These are phyloP conservation scores for Fusarium sp. DNA, from an alignment of 2,329 filamentous ascomycete species.

Conservation along the genomic window DNA sequence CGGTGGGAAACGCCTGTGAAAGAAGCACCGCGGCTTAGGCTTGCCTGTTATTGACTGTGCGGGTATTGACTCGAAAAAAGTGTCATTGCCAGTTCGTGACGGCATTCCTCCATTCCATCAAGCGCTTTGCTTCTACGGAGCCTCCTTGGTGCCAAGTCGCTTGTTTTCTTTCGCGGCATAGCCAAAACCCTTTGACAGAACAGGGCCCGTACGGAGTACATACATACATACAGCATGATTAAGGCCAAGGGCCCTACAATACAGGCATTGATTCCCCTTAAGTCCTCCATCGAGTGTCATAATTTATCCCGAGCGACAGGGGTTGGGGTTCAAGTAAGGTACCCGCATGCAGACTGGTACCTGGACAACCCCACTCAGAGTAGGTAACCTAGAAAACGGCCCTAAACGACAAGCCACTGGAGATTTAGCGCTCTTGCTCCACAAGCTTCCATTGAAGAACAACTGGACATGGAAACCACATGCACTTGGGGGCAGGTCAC, in stretches of 20 bases:
- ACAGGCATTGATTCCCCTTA: constrained; percentile 16
- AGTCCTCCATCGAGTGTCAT: constrained; percentile 11
- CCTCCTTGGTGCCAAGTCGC: constrained; percentile 7
- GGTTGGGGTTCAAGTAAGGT: constrained; percentile 25
- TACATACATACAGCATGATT: background rate
- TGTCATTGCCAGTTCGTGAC: background rate
- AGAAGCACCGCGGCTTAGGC: background rate
- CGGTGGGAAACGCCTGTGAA: constrained; percentile 6
- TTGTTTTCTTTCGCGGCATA: constrained; percentile 7
- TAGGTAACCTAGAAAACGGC: constrained; percentile 22
- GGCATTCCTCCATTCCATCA: constrained; percentile 1
- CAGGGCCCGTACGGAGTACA: background rate
- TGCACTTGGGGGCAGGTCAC: constrained; percentile 28
- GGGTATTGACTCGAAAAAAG: background rate
- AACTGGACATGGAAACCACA: constrained; percentile 14
- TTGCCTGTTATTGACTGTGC: background rate
- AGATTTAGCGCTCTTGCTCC: constrained; percentile 34
- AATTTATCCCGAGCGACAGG: constrained; percentile 16
- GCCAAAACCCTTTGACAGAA: background rate
- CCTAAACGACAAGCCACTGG: constrained; percentile 31
- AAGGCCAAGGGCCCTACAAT: constrained; percentile 3
- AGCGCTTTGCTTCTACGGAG: background rate
- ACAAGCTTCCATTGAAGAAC: constrained; percentile 31
- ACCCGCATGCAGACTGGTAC: constrained; percentile 31
- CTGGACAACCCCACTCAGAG: constrained; percentile 21